Conservation (phyloP, 352 stramenopile species). For the Pythium coloratum region DNA sequence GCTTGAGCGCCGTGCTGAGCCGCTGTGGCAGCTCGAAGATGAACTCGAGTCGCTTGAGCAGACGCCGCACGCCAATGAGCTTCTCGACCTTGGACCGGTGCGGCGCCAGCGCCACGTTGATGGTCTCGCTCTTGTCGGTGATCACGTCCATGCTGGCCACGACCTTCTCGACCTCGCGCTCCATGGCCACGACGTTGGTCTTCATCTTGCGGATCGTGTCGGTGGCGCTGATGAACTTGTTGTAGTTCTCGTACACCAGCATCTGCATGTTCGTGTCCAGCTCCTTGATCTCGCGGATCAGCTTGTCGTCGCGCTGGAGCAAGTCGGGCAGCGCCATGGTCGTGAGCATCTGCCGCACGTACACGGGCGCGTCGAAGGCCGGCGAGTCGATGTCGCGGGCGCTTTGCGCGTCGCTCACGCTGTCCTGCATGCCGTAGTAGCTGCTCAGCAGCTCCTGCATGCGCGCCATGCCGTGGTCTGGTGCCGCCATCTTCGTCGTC, state of each 20-base stretch:
- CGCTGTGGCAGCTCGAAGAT: constrained; percentile 95
- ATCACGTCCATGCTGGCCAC: constrained; percentile 90
- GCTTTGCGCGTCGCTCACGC: constrained; percentile 65
- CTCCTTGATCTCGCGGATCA: constrained; percentile 91
- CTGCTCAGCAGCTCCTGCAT: constrained; percentile 89
- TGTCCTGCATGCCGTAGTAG: constrained; percentile 85
- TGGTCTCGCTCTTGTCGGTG: constrained; percentile 76
- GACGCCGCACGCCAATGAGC: constrained; percentile 94
- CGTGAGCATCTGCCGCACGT: constrained; percentile 75
- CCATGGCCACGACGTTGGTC: constrained; percentile 92
- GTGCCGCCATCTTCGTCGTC: constrained; percentile 28
- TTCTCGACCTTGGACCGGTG: constrained; percentile 94
- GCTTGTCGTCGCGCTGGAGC: constrained; percentile 63
- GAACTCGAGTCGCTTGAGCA: constrained; percentile 97
- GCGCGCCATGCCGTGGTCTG: constrained; percentile 67
- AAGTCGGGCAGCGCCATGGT: constrained; percentile 70
- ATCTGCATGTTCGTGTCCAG: constrained; percentile 99
- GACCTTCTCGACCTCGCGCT: constrained; percentile 85
- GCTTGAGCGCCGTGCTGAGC: constrained; percentile 80
- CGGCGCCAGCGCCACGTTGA: constrained; percentile 87
- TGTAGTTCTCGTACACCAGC: constrained; percentile 99
- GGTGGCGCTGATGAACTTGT: constrained; percentile 99
- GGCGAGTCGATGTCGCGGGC: constrained; percentile 76
- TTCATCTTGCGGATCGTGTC: constrained; percentile 98
- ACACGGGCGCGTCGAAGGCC: constrained; percentile 66